Base-by-base conservation (phyloP, 805 yeast genomes). In the Nakazawaea wickerhamii region DNA sequence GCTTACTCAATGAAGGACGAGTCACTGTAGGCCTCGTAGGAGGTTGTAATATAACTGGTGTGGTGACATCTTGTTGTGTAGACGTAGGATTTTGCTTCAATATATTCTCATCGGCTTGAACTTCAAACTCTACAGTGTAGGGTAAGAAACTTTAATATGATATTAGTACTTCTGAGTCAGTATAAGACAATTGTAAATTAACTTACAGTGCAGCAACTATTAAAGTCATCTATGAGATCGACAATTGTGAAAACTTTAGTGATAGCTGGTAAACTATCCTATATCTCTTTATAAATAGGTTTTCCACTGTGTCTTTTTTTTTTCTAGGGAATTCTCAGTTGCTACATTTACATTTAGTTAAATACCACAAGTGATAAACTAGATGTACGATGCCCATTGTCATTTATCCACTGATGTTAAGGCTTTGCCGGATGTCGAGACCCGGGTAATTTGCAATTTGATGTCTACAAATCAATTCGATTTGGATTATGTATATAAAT, bases 191-290 rank as follows among this genome's bases (percentile, higher is more conserved):
- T 9, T 17, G 13, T 15, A 9, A 8, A 36, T 9, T 42, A 49
- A 75, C 82, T 52, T 70, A 76, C 77, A 84, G 64, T 13, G 91
- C 79, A 13, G 84, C 89, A 21, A 84, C 75, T 33, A 81, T 75
- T 20, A 82, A 66, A 8, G 87, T 77, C 90, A 83, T 83, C 20
- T 31, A n/a, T n/a, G n/a, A n/a, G n/a, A n/a, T n/a, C n/a, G n/a
- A n/a, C n/a, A n/a, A n/a, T n/a, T n/a, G n/a, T 46, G 23, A 14
- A 2, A 28, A 10, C 6, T 7, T 10, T 7, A 27, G 30, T 28
- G 11, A 28, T 11, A n/a, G n/a, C n/a, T n/a, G n/a, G n/a, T n/a
- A n/a, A n/a, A n/a, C n/a, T n/a, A n/a, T n/a, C n/a, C n/a, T n/a
- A n/a, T 3, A 3, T 4, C 28, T n/a, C 28, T 25, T 25, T 25